Conservation (phyloP, 345 rosid genomes). For the Brassica cretica region DNA sequence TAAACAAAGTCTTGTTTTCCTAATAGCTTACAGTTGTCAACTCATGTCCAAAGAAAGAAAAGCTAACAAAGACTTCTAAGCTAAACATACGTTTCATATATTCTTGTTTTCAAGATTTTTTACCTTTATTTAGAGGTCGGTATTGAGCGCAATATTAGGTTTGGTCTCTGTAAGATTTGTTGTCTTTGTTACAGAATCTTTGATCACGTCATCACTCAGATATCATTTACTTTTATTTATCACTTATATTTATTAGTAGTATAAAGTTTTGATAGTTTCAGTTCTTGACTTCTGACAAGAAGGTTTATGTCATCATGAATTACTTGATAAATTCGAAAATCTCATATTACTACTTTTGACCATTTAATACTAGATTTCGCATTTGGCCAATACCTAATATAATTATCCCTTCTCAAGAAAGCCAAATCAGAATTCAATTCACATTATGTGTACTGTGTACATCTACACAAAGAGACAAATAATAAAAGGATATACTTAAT, state of each 20-base stretch:
- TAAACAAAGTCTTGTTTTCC: neutral
- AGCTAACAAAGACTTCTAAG: constrained; percentile 2
- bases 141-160: constrained; percentile 43
- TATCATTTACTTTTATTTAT: constrained; percentile 25
- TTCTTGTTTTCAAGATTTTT: neutral
- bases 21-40: constrained; percentile 35
- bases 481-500: neutral
- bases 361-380: constrained; percentile 30
- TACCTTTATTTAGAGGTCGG: constrained; percentile 37
- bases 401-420: neutral
- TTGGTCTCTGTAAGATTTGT: constrained; percentile 35
- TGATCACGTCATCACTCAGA: constrained; percentile 68
- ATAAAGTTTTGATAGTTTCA: constrained; percentile 39
- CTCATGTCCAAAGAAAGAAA: constrained; percentile 35
- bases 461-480: constrained; percentile 17
- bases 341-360: constrained; percentile 32
- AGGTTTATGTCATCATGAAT: constrained; percentile 51
- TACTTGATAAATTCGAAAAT: constrained; percentile 9
- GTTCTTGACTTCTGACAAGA: constrained; percentile 62
- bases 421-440: neutral
- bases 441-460: neutral
- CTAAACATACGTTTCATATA: neutral
- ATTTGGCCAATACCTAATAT: constrained; percentile 34
- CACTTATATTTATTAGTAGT: constrained; percentile 9
- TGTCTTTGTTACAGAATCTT: constrained; percentile 61